A percentile compares a stretch with the other conserved stretches of the same genome.
These are phyloP conservation scores for Penicillium janthinellum DNA, from an alignment of 2,329 filamentous ascomycete genomes.

Conservation along the genomic window DNA sequence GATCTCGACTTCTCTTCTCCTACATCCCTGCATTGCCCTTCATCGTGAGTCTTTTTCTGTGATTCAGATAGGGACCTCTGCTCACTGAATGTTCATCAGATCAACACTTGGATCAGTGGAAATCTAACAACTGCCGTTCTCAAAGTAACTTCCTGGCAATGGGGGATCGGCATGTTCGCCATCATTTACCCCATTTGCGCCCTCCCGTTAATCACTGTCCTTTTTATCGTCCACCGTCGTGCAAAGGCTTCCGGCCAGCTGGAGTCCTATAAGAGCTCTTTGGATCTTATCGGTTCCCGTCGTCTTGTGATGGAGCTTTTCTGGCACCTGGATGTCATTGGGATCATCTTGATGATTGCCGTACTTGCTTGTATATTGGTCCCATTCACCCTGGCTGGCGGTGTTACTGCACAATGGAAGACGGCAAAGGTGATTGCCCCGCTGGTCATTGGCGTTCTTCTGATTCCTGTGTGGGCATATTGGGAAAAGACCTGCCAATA, in stretches of 20 bases:
- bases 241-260: constrained; percentile 57
- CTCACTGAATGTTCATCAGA: constrained; percentile 9
- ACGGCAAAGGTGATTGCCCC: constrained; percentile 55
- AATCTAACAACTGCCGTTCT: constrained; percentile 58
- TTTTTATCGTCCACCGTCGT: constrained; percentile 50
- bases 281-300: constrained; percentile 45
- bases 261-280: constrained; percentile 47
- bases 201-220: constrained; percentile 56
- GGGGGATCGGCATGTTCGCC: constrained; percentile 67
- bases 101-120: constrained; percentile 67
- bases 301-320: constrained; percentile 52
- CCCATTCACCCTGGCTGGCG: constrained; percentile 61
- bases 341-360: constrained; percentile 55
- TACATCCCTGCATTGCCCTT: constrained; percentile 64
- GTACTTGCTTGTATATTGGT: constrained; percentile 57
- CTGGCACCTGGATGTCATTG: constrained; percentile 58
- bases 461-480: constrained; percentile 53
- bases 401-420: constrained; percentile 52
- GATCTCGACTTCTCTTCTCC: constrained; percentile 65
- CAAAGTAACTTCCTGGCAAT: constrained; percentile 56
- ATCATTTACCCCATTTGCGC: constrained; percentile 62
- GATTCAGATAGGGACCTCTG: background rate
- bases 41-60: constrained; percentile 39
- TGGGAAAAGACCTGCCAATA: constrained; percentile 58
- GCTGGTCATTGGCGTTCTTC: constrained; percentile 53